Base-by-base conservation (phyloP, 2,329 filamentous ascomycete species). In the Ilyonectria mors-panacis region DNA sequence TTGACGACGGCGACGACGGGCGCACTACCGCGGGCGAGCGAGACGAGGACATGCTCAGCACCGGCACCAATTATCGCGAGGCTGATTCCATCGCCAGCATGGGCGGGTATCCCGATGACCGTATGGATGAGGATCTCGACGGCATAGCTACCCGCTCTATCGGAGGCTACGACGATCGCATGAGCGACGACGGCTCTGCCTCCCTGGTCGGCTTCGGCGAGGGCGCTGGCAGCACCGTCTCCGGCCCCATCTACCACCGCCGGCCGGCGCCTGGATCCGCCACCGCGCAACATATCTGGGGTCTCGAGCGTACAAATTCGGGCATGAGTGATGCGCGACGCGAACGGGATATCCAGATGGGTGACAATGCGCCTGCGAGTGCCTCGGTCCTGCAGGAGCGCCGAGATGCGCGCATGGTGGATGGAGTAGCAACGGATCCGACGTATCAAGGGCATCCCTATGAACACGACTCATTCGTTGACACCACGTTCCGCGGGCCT, bases 171-270 rank as follows among this genome's bases (percentile, higher is more conserved):
- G 87, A 89, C 67, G 93, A 94, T 71, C 93, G 92, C 66, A 92
- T 96, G 87, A 95, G 93, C 74, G 94, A 97, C 74, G 94, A 97
- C 75, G 92, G 91, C 8, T 91, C 91, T 59, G 93, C 92, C 2
- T 95, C 92, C 69, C 86, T 98, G 6, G 95, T 98, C 10, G 95
- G 93, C 0, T 98, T 98, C 74, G 95, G 95, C 56, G 95, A 98
- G 79, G 95, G 95, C 37, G 95, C 95, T 10, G 93, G 92, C 73
- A 94, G 92, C 79, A 94, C 94, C 6, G 91, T 95, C 64, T 94
- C 91, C 66, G 94, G 94, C 0, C 93, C 93, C 44, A 92, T 93
- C 77, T 87, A 93, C 81, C 84, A 88, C 78, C 82, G 87, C 67
- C 78, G 87, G 54, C 79, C 84, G 57, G 80, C 81, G 70, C 85